Percentiles rank a stretch among this genome's conserved stretches.
phyloP scores from a whole-genome alignment of 2,329 filamentous ascomycete species.

The Fusarium annulatum region DNA sequence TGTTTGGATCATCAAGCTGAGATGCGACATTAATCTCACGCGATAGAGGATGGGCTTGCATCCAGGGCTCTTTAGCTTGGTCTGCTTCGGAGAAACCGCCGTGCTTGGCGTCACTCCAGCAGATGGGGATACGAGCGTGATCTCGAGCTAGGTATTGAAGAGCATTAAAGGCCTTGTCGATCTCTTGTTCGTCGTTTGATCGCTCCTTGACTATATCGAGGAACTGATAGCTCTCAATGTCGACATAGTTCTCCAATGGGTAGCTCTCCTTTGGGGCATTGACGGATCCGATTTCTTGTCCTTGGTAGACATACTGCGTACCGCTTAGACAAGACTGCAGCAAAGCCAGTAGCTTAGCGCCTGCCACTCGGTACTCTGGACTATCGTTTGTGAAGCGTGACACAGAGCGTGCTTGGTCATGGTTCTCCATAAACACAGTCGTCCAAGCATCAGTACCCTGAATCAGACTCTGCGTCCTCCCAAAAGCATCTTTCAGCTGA shows the following conservation, averaged over 20 bases:
- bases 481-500: constrained; percentile 60
- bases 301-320: constrained; percentile 74
- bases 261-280: constrained; percentile 69
- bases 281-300: constrained; percentile 73
- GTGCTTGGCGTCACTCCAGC: constrained; percentile 61
- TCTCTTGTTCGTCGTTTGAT: constrained; percentile 43
- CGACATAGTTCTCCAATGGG: constrained; percentile 66
- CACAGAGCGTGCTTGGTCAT: constrained; percentile 70
- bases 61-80: constrained; percentile 48
- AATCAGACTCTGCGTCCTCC: constrained; percentile 63
- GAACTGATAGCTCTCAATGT: constrained; percentile 61
- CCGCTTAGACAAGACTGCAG: constrained; percentile 64
- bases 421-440: constrained; percentile 73
- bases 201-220: constrained; percentile 48
- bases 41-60: constrained; percentile 48
- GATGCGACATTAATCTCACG: constrained; percentile 65
- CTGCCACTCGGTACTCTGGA: constrained; percentile 58
- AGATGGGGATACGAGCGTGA: constrained; percentile 73
- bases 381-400: constrained; percentile 64
- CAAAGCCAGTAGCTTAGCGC: constrained; percentile 69
- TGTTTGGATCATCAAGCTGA: constrained; percentile 57
- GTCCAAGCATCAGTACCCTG: constrained; percentile 69
- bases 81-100: constrained; percentile 52
- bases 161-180: constrained; percentile 51
- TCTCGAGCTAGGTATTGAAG: constrained; percentile 61